phyloP scores from a whole-genome alignment of 805 yeast species.

The Starmera dryadoides region DNA sequence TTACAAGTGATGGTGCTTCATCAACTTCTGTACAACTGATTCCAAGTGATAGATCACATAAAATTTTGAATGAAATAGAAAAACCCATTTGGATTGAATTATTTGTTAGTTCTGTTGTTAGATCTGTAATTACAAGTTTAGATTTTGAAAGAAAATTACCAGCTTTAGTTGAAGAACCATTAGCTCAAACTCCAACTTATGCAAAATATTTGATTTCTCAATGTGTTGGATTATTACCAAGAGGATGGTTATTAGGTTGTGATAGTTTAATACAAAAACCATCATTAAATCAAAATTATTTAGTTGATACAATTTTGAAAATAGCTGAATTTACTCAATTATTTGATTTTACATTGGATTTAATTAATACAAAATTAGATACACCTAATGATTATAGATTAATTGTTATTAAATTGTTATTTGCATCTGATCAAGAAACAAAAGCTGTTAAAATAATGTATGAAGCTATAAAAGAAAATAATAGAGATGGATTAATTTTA shows the following conservation, averaged over 20 bases:
- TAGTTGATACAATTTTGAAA: conserved; percentile 64
- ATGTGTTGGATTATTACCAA: conserved; percentile 13
- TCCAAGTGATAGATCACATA: conserved; percentile 29
- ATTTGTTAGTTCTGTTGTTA: conserved; percentile 47
- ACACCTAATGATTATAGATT: conserved; percentile 19
- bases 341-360: conserved; percentile 29
- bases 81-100: conserved; percentile 51
- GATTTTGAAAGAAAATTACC: conserved; percentile 50
- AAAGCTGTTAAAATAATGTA: conserved; percentile 26
- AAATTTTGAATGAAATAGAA: conserved; percentile 23
- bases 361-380: conserved; percentile 15
- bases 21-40: conserved; percentile 23
- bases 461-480: conserved; percentile 17
- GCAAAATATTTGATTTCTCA: conserved; percentile 8
- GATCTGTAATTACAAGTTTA: conserved; percentile 46
- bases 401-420: conserved; percentile 22
- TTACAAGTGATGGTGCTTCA: conserved; percentile 38
- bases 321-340: conserved; percentile 32
- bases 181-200: conserved; percentile 10
- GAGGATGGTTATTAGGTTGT: conserved; percentile 62
- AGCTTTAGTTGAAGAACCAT: conserved; percentile 47
- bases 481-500: conserved; percentile 13
- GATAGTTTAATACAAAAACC: conserved; percentile 61
- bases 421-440: conserved; percentile 26
- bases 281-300: conserved; percentile 51